A percentile compares a stretch with the other conserved stretches of the same genome.
These are phyloP conservation scores for Xylariaceae sp. DNA, from an alignment of 2,329 filamentous ascomycete genomes.

Conservation along the genomic window DNA sequence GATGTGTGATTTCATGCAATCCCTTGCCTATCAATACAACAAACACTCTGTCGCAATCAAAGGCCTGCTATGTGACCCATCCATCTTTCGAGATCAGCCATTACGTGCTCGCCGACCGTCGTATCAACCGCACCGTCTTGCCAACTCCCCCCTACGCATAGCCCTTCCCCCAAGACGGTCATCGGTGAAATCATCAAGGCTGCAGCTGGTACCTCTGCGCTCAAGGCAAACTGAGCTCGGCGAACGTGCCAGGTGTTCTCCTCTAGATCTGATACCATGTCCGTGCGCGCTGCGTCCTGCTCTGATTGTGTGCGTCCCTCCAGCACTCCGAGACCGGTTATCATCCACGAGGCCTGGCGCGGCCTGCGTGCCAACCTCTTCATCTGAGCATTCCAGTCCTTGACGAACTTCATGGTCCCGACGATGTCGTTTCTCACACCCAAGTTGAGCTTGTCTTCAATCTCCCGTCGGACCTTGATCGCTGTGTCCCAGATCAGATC, in stretches of 20 bases:
- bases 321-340: constrained; percentile 17
- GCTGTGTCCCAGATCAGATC: constrained; percentile 20
- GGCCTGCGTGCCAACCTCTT: constrained; percentile 11
- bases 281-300: background rate
- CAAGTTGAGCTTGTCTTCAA: constrained; percentile 22
- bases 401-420: constrained; percentile 27
- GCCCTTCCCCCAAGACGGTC: background rate
- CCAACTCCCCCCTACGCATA: constrained; percentile 20
- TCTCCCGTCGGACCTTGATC: constrained; percentile 24
- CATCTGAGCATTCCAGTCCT: constrained; percentile 11
- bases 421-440: constrained; percentile 30
- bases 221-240: background rate
- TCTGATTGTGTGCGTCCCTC: background rate
- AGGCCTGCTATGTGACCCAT: no score
- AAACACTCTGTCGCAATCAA: no score
- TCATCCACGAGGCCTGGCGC: constrained; percentile 6
- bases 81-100: constrained; percentile 22
- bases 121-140: constrained; percentile 18
- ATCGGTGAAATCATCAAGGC: background rate
- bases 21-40: no score
- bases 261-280: background rate
- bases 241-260: background rate
- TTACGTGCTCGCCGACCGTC: constrained; percentile 14
- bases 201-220: background rate
- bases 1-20: no score